Base-by-base conservation (phyloP, 73 alveolate genomes). In the Durusdinium trenchii region DNA sequence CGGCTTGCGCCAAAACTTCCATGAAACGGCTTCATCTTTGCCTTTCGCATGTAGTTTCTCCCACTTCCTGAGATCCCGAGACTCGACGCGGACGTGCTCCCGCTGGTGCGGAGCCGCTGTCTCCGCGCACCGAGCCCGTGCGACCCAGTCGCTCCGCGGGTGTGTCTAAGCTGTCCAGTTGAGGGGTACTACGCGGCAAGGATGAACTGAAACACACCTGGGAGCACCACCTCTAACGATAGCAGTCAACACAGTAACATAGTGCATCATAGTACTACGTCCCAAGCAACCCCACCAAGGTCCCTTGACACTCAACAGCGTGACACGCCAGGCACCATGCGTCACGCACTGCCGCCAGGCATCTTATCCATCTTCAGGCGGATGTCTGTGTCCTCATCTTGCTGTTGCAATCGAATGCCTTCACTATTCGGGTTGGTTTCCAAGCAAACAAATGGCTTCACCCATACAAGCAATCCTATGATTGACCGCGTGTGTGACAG, bases 1-100 rank as follows among this genome's bases (percentile, higher is more conserved):
- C 87, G 30, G 87, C 71, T 89, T 89, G 32, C 38, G 50, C 96
- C 96, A 89, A 51, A 89, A 89, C 96, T 62, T 89, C 86, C 86
- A 89, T 12, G 96, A 89, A 12, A 89, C 75, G 42, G 43, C 64
- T 73, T 89, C 96, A 28, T 54, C 79, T 42, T 32, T 43, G 50
- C 96, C 96, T 51, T 45, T 51, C 38, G 30, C 40, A 50, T 89
- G 96, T 52, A 89, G 43, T 52, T 89, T 89, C 86, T 64, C 76
- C 96, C 96, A 89, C 16, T 75, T 52, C 89, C 89, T 78, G 0
- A 10, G 38, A n/a, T n/a, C n/a, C n/a, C n/a, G n/a, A n/a, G n/a
- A n/a, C n/a, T n/a, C n/a, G n/a, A n/a, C n/a, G n/a, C n/a, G n/a
- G n/a, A n/a, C n/a, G n/a, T n/a, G n/a, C n/a, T n/a, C n/a, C n/a